These are phyloP conservation scores for Candida dajiaensis DNA, from an alignment of 805 yeast species.

Conservation along the genomic window DNA sequence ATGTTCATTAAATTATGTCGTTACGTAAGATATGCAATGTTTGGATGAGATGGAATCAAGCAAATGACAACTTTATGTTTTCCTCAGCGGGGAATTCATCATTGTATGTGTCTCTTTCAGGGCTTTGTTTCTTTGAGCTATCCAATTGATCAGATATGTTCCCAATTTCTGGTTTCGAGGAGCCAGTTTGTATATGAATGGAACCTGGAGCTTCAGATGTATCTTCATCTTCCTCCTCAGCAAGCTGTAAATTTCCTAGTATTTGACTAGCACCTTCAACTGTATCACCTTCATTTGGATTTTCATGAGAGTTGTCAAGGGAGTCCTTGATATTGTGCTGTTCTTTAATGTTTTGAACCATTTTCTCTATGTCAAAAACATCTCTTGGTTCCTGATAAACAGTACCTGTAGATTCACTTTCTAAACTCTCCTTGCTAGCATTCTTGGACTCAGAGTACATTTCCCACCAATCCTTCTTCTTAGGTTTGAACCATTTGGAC, in stretches of 20 bases:
- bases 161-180: not conserved
- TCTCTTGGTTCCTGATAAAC: slow-evolving; percentile 5
- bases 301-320: not conserved
- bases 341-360: slow-evolving; percentile 12
- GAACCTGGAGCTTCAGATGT: not conserved
- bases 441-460: slow-evolving; percentile 22
- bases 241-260: not conserved
- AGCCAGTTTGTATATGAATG: not conserved
- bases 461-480: slow-evolving; percentile 55
- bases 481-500: slow-evolving; percentile 44
- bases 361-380: slow-evolving; percentile 18
- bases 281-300: not conserved
- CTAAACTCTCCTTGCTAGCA: slow-evolving; percentile 10
- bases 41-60: slow-evolving; percentile 1
- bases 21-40: not conserved
- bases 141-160: too few relatives aligned
- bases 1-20: not conserved
- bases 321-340: not conserved
- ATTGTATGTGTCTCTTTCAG: slow-evolving; percentile 1
- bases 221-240: slow-evolving; percentile 3
- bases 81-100: slow-evolving; percentile 14
- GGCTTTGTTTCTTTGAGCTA: not conserved
- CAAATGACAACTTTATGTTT: slow-evolving; percentile 21
- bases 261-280: not conserved
- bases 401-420: not conserved